Evolutionary conservation across 2,329 filamentous ascomycete species (phyloP), one percentile per base, ranked within the genome.

Genomic region (Aspergillus luchuensis): DNA sequence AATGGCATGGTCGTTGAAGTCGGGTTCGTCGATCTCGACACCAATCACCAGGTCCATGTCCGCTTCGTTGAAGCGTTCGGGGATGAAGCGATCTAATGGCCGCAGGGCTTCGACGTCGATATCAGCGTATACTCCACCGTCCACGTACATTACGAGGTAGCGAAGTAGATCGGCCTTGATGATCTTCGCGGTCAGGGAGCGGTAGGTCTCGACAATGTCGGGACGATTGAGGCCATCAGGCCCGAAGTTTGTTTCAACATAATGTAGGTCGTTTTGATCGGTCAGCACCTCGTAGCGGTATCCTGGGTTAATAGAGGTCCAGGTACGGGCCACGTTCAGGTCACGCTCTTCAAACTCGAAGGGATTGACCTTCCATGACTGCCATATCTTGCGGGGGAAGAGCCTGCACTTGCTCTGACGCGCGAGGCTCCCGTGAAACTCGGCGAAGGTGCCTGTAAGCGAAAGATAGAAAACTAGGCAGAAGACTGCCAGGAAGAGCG

Each of bases 381-480:
- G 89, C 89, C 89, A 91, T 66, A 91, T 89, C 75, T 91, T 91
- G 58, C 82, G 81, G 5, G 83, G 89, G 67, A 87, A 91, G 13
- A n/a, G 8, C 25, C 30, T 48, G 41, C 41, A 45, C 17, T 25
- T 38, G n/a, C 33, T 38, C 6, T 23, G 39, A 30, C 28, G 38
- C n/a, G 57, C 17, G 15, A 53, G 25, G 2, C 36, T 10, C 15
- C 33, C 36, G 8, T 21, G 41, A n/a, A 30, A 36, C 25, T 36
- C 56, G 3, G 28, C 47, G 39, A 58, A 45, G 8, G 48, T 58
- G 36, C 39, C 56, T 4, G 49, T 45, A 11, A 58, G n/a, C 11
- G 56, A 58, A 5, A 58, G 49, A 38, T 50, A 58, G 38, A 58
- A 52, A 11, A 56, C 53, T 6, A 56, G 53, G n/a, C 41, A 39